Base-by-base conservation (phyloP, 23 red algal genomes). In the Cyanidiococcus yangmingshanensis region DNA sequence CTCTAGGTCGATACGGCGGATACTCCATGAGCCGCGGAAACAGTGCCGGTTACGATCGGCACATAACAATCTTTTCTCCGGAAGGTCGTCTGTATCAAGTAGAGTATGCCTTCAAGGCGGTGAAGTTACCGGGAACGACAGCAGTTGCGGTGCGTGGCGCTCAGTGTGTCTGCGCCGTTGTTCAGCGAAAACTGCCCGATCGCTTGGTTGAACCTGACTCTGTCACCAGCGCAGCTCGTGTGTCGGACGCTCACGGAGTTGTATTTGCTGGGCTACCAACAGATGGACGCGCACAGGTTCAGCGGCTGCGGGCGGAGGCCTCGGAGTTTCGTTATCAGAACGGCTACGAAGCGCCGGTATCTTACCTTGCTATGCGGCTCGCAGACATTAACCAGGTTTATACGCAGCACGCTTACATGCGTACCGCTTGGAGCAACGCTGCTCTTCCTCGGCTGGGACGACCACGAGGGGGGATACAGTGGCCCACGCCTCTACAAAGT, bases 341-440 rank as follows among this genome's bases (percentile, higher is more conserved):
- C 81, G 88, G 84, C 26, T 96, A 96, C 67, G 92, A 96, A 77
- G 83, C 89, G 25, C 92, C 92, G 37, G 92, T 96, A 0, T 87
- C 89, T 31, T 88, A 96, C 50, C 79, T 96, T 25, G 87, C 92
- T 25, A 74, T 58, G 37, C 87, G 88, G 71, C 75, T 96, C 50
- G 92, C 92, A 0, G 92, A 96, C 57, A 76, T 85, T 37, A 96
- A 96, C 80, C 92, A 96, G 74, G 83, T 96, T 0, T 96, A 96
- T 79, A 96, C 92, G 0, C 92, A 96, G 83, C 92, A 96, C 38
- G 92, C 92, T 37, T 96, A 96, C 81, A 96, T 96, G 87, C 87
- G 92, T 41, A n/a, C 92, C 92, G 59, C 78, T 96, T 35, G 92
- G 92, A 0, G 79, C 88, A 29, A 84, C 88, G 1, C 79, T 96